Percentiles rank a stretch among this genome's conserved stretches.
Evolutionary conservation across 345 rosid species (phyloP).

Genomic region (Angophora floribunda): DNA sequence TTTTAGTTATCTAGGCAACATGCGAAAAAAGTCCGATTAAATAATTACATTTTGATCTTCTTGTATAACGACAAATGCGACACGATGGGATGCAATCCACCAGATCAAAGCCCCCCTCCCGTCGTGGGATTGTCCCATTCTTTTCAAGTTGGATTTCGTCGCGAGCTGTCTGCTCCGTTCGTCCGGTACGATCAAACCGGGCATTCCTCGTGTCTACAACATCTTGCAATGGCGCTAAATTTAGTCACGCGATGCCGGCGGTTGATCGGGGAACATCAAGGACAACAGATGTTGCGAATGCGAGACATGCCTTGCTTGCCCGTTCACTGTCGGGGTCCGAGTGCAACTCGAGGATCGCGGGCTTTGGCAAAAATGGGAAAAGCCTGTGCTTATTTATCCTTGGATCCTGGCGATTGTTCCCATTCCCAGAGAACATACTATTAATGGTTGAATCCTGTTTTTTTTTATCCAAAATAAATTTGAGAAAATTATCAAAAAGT

Average conservation of each 20-base stretch:
- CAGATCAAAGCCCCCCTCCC: not conserved
- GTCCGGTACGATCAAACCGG: not conserved
- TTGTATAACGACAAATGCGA: not conserved
- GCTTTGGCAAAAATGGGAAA: not conserved
- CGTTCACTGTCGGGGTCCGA: fast-evolving
- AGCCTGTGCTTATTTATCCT: not conserved
- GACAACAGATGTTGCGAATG: not conserved
- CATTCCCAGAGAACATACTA: not conserved
- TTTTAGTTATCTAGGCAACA: not conserved
- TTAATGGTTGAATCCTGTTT: no score
- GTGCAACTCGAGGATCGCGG: not conserved
- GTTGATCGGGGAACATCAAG: not conserved
- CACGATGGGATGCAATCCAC: not conserved
- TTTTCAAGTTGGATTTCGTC: not conserved
- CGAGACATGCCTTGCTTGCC: not conserved
- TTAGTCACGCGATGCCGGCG: not conserved
- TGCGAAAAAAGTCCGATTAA: not conserved
- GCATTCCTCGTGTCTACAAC: not conserved
- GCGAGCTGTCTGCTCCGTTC: not conserved
- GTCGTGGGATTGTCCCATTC: not conserved
- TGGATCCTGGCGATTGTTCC: not conserved
- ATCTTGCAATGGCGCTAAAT: not conserved
- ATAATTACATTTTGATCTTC: not conserved
- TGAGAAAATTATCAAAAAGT: no score
- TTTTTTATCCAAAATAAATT: not conserved